A percentile compares a stretch with the other conserved stretches of the same genome.
These are phyloP conservation scores for Pharus latifolius DNA, from an alignment of 176 grass and related monocot genomes.

Conservation along the genomic window DNA sequence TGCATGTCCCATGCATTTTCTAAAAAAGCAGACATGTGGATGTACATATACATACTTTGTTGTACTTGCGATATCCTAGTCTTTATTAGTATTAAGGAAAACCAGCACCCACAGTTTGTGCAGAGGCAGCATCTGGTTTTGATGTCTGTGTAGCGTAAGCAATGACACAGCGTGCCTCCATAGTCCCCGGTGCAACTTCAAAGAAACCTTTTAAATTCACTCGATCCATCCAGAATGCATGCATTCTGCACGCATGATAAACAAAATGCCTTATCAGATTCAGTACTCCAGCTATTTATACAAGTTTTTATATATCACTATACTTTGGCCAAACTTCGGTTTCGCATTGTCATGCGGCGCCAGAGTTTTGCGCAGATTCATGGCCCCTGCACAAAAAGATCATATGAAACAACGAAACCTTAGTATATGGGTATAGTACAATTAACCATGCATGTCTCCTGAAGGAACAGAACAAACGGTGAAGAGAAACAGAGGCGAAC, in stretches of 20 bases:
- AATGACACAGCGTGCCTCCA: background rate
- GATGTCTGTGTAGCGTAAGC: background rate
- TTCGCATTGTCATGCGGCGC: background rate
- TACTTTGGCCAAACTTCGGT: too few relatives aligned
- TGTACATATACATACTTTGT: background rate
- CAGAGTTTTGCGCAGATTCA: background rate
- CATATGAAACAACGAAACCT: background rate
- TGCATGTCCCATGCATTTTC: too few relatives aligned
- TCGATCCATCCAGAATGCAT: too few relatives aligned
- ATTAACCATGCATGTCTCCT: too few relatives aligned
- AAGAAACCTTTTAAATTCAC: too few relatives aligned
- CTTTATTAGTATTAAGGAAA: too few relatives aligned
- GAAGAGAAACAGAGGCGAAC: background rate
- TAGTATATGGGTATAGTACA: too few relatives aligned
- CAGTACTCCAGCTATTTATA: too few relatives aligned
- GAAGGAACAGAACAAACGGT: too few relatives aligned
- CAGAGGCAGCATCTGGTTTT: constrained; percentile 4
- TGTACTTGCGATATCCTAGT: too few relatives aligned
- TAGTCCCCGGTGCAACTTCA: background rate
- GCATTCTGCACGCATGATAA: background rate
- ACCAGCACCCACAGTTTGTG: background rate
- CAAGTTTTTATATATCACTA: background rate
- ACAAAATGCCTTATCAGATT: background rate
- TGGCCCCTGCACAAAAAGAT: too few relatives aligned
- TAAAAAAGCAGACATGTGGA: too few relatives aligned